A percentile compares a stretch with the other conserved stretches of the same genome.
Conservation (phyloP, 495 filamentous ascomycete genomes). For the Cercophora sp. region DNA sequence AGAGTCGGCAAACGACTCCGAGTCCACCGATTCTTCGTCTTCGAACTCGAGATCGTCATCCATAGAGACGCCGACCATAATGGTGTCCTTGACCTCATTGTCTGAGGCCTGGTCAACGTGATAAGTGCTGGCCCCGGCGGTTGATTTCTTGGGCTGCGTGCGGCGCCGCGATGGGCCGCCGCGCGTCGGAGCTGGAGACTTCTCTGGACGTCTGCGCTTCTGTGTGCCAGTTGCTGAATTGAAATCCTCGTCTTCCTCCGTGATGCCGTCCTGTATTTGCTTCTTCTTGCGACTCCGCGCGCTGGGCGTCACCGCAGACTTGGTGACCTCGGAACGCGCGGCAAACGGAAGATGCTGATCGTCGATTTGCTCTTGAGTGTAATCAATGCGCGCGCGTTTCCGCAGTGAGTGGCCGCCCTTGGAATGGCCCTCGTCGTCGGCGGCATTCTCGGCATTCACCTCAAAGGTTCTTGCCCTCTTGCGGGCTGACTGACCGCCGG, state of each 20-base stretch:
- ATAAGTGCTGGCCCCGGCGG: constrained; percentile 23
- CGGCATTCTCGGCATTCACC: constrained; percentile 20
- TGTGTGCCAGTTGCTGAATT: neutral
- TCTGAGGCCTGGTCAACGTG: constrained; percentile 33
- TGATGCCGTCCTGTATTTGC: constrained; percentile 21
- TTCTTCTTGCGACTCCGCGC: constrained; percentile 30
- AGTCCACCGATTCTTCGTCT: constrained; percentile 21
- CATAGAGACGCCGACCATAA: constrained; percentile 41
- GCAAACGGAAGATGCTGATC: constrained; percentile 27
- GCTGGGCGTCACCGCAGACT: constrained; percentile 13
- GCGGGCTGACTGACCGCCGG: constrained; percentile 11
- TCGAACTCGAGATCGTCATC: constrained; percentile 12
- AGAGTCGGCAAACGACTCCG: constrained; percentile 19
- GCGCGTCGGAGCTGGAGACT: constrained; percentile 30
- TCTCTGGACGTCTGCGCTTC: constrained; percentile 24
- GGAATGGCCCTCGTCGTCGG: constrained; percentile 33
- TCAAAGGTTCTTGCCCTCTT: constrained; percentile 38
- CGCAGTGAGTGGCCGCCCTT: constrained; percentile 47
- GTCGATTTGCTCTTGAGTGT: constrained; percentile 42
- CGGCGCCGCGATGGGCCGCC: constrained; percentile 27
- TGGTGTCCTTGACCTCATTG: constrained; percentile 46
- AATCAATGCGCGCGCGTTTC: constrained; percentile 44
- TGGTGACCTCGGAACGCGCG: constrained; percentile 16
- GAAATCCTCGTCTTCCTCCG: constrained; percentile 26
- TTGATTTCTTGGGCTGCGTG: constrained; percentile 25